Percentiles rank a stretch among this genome's conserved stretches.
These are phyloP conservation scores for Geotrichum citri-aurantii DNA, from an alignment of 1,139 yeast genomes.

Conservation along the genomic window DNA sequence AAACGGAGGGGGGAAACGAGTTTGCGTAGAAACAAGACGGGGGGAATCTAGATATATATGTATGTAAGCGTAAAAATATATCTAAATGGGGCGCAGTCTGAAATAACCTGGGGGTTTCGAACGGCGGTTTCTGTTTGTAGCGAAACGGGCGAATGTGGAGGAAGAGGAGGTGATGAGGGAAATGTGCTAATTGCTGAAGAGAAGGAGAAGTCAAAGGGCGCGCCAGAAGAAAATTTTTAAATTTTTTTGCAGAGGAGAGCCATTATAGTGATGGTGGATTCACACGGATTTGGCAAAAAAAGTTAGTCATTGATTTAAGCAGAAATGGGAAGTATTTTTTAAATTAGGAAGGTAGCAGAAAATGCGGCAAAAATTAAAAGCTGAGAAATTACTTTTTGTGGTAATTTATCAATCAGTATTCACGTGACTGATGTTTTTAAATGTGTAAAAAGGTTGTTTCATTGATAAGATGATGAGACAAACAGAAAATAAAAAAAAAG, in stretches of 20 bases:
- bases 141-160: not conserved
- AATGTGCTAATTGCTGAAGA: not conserved
- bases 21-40: not conserved
- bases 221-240: not conserved
- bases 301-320: not conserved
- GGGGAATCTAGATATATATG: not conserved
- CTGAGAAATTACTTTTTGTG: not conserved
- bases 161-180: not conserved
- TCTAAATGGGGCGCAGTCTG: not conserved
- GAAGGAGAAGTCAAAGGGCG: not conserved
- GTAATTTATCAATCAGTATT: not conserved
- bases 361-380: not conserved
- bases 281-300: not conserved
- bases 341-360: not conserved
- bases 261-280: not conserved
- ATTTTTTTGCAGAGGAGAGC: not conserved
- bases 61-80: not conserved
- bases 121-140: not conserved
- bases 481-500: no score
- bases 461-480: no score
- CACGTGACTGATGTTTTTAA: not conserved
- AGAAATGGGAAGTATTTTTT: not conserved
- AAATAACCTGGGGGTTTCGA: not conserved
- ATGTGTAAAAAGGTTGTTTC: no score
- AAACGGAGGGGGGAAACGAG: constrained; percentile 1